Conservation (phyloP, 805 yeast genomes). For the Schwanniomyces vanrijiae region DNA sequence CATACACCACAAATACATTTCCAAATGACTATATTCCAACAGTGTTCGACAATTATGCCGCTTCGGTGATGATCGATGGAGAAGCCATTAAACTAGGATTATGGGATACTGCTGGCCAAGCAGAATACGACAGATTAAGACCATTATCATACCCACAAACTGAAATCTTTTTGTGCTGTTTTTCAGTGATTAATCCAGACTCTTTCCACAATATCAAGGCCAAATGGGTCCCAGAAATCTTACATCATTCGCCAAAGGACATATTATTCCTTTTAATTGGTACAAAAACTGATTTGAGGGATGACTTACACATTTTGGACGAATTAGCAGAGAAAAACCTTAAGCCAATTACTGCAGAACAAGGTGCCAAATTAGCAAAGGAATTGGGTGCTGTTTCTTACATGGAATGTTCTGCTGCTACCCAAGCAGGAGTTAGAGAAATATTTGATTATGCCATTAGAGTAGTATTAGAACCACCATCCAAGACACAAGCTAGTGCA, state of each 20-base stretch:
- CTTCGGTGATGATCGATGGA: constrained; percentile 78
- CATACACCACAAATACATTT: constrained; percentile 89
- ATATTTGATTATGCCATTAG: constrained; percentile 83
- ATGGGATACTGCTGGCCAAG: constrained; percentile 97
- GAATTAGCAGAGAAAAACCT: constrained; percentile 62
- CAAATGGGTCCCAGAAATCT: constrained; percentile 79
- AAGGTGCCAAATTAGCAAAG: constrained; percentile 66
- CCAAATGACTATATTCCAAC: constrained; percentile 95
- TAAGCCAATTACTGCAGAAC: constrained; percentile 59
- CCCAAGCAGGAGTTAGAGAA: constrained; percentile 82
- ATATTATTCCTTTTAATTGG: constrained; percentile 74
- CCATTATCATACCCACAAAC: constrained; percentile 93
- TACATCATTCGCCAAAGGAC: constrained; percentile 77
- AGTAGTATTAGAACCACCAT: constrained; percentile 59
- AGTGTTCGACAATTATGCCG: constrained; percentile 88
- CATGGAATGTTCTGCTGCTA: constrained; percentile 87
- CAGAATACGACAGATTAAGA: constrained; percentile 85
- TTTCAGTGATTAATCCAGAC: constrained; percentile 77
- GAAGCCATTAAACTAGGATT: constrained; percentile 82
- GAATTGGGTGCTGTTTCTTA: constrained; percentile 73
- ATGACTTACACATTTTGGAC: constrained; percentile 72
- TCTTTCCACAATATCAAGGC: constrained; percentile 78
- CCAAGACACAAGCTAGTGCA: constrained; percentile 13
- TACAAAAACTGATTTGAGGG: constrained; percentile 85
- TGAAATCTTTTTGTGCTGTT: constrained; percentile 82